Evolutionary conservation across 2,329 filamentous ascomycete genomes (phyloP).

Genomic region (Pyricularia grisea): DNA sequence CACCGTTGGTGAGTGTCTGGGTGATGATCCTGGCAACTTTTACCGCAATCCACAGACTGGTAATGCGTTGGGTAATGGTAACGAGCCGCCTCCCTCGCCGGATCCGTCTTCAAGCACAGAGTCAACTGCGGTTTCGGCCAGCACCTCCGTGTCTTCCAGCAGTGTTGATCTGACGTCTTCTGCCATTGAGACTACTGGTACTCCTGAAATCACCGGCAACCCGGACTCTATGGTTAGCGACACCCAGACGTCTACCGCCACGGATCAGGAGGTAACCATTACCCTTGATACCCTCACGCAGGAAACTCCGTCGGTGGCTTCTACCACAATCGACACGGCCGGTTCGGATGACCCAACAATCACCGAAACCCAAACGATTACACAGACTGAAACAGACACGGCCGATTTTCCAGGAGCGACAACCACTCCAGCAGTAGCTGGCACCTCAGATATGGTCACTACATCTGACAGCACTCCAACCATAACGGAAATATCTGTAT

Average conservation of each 20-base stretch:
- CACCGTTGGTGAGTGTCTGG: slow-evolving; percentile 46
- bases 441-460: not conserved
- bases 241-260: not conserved
- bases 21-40: slow-evolving; percentile 40
- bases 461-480: not conserved
- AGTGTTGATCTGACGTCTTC: not conserved
- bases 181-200: not conserved
- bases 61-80: not conserved
- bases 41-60: slow-evolving; percentile 28
- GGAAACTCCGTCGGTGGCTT: not conserved
- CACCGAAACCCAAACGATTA: not conserved
- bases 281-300: not conserved
- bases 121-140: not conserved
- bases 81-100: not conserved
- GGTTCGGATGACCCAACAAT: not conserved
- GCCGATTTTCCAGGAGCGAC: not conserved
- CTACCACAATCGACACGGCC: not conserved
- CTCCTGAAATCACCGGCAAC: not conserved
- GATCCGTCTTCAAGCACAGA: not conserved
- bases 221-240: not conserved
- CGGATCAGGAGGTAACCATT: not conserved
- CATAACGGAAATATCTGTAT: not conserved
- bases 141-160: not conserved
- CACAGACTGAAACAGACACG: not conserved
- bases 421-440: not conserved